Percentiles rank a stretch among this genome's conserved stretches.
Evolutionary conservation across 495 filamentous ascomycete genomes (phyloP).

Genomic region (Aspergillus olivimuriae): DNA sequence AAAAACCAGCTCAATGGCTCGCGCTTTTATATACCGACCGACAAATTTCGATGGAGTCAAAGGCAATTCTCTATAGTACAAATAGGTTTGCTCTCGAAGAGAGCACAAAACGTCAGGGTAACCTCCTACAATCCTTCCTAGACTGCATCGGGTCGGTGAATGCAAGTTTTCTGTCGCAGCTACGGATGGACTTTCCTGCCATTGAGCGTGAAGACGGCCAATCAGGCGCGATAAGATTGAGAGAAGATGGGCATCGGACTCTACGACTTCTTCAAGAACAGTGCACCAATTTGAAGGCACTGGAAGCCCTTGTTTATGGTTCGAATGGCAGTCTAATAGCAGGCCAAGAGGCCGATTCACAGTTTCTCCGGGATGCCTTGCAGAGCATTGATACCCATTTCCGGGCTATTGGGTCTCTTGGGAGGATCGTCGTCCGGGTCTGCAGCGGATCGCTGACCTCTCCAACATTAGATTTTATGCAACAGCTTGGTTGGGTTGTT

Average conservation of each 20-base stretch:
- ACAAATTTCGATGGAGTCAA: slow-evolving; percentile 4
- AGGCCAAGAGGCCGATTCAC: not conserved
- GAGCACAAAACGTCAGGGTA: not conserved
- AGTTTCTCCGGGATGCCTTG: slow-evolving; percentile 1
- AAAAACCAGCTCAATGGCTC: slow-evolving; percentile 4
- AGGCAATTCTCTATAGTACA: slow-evolving; percentile 2
- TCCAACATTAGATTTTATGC: slow-evolving; percentile 1
- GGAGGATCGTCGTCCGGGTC: slow-evolving; percentile 3
- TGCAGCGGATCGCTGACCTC: slow-evolving; percentile 1
- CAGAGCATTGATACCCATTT: not conserved
- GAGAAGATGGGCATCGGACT: slow-evolving; percentile 2
- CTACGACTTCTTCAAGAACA: slow-evolving; percentile 2
- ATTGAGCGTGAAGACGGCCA: not conserved
- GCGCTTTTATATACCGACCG: slow-evolving; percentile 3
- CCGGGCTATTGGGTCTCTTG: slow-evolving; percentile 1
- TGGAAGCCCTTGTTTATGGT: slow-evolving; percentile 2
- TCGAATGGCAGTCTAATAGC: not conserved
- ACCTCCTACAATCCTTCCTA: slow-evolving; percentile 5
- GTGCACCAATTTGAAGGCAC: slow-evolving; percentile 1
- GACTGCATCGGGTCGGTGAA: slow-evolving; percentile 1
- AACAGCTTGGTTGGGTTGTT: slow-evolving; percentile 6
- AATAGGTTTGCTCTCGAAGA: slow-evolving; percentile 5
- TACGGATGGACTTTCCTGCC: slow-evolving; percentile 5
- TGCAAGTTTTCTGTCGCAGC: slow-evolving; percentile 3
- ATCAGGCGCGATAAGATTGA: slow-evolving; percentile 1